Evolutionary conservation across 192 early-diverging fungal genomes (phyloP).

Genomic region (Backusella circina): DNA sequence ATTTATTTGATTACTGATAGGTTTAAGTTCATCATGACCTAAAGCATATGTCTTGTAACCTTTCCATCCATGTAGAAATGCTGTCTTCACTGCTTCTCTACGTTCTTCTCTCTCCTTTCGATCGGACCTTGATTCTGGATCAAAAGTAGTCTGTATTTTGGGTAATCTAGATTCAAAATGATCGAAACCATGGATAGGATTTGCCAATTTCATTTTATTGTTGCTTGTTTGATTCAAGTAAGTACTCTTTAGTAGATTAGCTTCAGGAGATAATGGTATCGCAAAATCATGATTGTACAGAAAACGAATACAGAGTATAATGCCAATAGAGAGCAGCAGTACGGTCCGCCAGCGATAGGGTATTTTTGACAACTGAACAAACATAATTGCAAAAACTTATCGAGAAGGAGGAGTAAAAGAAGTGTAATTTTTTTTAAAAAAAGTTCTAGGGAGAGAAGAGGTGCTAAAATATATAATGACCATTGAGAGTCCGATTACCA

Average conservation of each 20-base stretch:
- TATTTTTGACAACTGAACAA: not conserved
- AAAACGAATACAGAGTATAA: not conserved
- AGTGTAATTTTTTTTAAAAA: not conserved
- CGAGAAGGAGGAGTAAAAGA: not conserved
- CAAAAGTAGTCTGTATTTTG: slow-evolving; percentile 4
- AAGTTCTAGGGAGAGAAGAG: not conserved
- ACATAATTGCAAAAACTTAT: not conserved
- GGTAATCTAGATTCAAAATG: slow-evolving; percentile 13
- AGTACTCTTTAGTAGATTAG: not conserved
- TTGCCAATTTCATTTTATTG: not conserved
- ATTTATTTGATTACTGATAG: slow-evolving; percentile 19
- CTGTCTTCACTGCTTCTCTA: slow-evolving; percentile 46
- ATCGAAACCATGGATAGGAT: not conserved
- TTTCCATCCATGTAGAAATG: slow-evolving; percentile 66
- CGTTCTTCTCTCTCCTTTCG: slow-evolving; percentile 12
- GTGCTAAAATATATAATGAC: not conserved
- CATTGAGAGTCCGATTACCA: not conserved
- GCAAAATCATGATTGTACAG: not conserved
- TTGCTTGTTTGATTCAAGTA: not conserved
- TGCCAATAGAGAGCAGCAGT: not conserved
- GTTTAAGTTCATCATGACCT: slow-evolving; percentile 64
- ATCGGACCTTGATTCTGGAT: not conserved
- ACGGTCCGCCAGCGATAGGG: not conserved
- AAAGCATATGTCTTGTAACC: slow-evolving; percentile 75
- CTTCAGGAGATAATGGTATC: not conserved